phyloP scores from a whole-genome alignment of 345 rosid species.

The Pseudoturritis turrita region DNA sequence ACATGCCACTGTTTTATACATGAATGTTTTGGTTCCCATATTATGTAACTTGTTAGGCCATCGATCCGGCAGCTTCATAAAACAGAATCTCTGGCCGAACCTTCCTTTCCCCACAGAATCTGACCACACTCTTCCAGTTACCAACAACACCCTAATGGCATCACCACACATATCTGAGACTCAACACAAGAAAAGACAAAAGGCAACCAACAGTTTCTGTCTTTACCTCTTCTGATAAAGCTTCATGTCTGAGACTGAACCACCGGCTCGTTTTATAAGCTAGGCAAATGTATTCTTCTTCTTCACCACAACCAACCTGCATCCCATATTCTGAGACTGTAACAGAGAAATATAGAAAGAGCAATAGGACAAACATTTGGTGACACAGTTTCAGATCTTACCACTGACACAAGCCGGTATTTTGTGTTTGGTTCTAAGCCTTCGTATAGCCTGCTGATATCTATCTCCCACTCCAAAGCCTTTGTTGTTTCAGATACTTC shows the following conservation, averaged over 20 bases:
- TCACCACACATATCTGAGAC: not conserved
- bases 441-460: not conserved
- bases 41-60: not conserved
- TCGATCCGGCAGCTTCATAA: not conserved
- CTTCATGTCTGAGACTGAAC: slow-evolving; percentile 1
- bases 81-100: slow-evolving; percentile 19
- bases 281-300: slow-evolving; percentile 11
- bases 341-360: not conserved
- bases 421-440: not conserved
- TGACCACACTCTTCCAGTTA: slow-evolving; percentile 5
- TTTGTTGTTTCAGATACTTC: not conserved
- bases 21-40: not conserved
- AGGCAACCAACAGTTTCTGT: not conserved
- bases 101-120: slow-evolving; percentile 3
- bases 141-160: slow-evolving; percentile 20
- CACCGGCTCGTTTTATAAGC: slow-evolving; percentile 9
- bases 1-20: too few relatives aligned
- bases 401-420: slow-evolving; percentile 16
- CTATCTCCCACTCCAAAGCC: not conserved
- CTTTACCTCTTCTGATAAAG: slow-evolving; percentile 11
- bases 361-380: not conserved
- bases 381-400: not conserved
- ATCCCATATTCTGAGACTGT: not conserved
- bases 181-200: not conserved
- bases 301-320: slow-evolving; percentile 22